Percentiles rank a stretch among this genome's conserved stretches.
Conservation (phyloP, 1,284 basidiomycete genomes). For the Tremellales sp. region DNA sequence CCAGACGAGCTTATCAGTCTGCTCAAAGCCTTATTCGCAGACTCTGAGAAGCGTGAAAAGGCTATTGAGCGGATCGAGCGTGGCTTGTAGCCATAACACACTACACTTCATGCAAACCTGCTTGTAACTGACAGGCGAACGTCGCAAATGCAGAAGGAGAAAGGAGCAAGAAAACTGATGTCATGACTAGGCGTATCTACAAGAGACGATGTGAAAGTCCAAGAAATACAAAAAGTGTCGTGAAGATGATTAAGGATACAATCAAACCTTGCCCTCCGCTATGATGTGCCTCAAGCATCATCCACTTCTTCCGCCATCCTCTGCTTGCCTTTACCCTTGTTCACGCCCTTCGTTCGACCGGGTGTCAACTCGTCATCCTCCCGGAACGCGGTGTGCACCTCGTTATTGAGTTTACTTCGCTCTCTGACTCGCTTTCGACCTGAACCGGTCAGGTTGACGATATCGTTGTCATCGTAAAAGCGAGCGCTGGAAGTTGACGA, state of each 20-base stretch:
- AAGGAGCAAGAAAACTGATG: too few relatives aligned
- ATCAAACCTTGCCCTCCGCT: too few relatives aligned
- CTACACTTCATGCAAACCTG: not conserved
- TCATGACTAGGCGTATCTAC: too few relatives aligned
- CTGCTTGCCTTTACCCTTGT: slow-evolving; percentile 14
- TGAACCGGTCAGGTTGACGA: not conserved
- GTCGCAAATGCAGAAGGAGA: too few relatives aligned
- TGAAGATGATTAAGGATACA: too few relatives aligned
- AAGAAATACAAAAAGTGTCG: too few relatives aligned
- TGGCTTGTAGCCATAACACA: slow-evolving; percentile 2
- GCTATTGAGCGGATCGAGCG: slow-evolving; percentile 34
- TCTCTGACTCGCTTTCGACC: slow-evolving; percentile 15
- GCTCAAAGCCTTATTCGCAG: slow-evolving; percentile 83
- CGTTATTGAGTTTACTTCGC: slow-evolving; percentile 15
- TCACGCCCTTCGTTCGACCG: slow-evolving; percentile 7
- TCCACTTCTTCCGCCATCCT: slow-evolving; percentile 15
- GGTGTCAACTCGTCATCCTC: slow-evolving; percentile 23
- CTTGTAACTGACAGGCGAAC: too few relatives aligned
- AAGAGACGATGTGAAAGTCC: too few relatives aligned
- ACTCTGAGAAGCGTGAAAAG: slow-evolving; percentile 66
- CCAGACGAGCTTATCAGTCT: slow-evolving; percentile 76
- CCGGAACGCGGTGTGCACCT: not conserved
- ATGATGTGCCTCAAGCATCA: not conserved
- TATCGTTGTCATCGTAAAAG: slow-evolving; percentile 4
- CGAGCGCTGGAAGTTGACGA: slow-evolving; percentile 4